A percentile compares a stretch with the other conserved stretches of the same genome.
Evolutionary conservation across 192 early-diverging fungal species (phyloP).

Genomic region (Coemansia furcata): DNA sequence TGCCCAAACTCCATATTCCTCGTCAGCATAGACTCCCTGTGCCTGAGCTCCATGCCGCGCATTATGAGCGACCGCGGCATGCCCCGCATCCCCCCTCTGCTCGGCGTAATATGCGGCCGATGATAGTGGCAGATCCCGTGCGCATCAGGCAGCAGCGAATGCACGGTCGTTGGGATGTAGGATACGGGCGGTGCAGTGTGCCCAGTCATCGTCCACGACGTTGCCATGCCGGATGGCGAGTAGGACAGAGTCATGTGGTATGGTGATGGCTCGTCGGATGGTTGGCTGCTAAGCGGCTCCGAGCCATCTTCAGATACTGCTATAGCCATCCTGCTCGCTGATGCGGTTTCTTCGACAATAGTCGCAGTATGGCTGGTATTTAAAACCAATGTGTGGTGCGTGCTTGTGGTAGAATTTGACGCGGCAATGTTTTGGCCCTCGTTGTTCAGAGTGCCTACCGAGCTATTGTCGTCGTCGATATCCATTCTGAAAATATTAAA

Average conservation of each 20-base stretch:
- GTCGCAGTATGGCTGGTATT: background rate
- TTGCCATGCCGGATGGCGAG: conserved; percentile 36
- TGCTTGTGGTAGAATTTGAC: background rate
- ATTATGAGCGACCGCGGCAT: background rate
- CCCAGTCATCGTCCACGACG: conserved; percentile 14
- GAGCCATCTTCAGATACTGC: background rate
- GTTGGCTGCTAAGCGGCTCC: background rate
- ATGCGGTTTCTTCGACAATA: background rate
- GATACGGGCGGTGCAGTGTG: background rate
- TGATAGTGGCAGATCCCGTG: conserved; percentile 41
- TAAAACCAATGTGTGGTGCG: background rate
- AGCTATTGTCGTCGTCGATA: conserved; percentile 3
- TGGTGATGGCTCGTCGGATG: background rate
- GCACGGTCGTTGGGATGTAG: conserved; percentile 4
- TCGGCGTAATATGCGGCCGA: conserved; percentile 7
- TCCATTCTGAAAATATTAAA: background rate
- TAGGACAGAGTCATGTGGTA: background rate
- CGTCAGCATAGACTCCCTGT: background rate
- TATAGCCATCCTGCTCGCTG: background rate
- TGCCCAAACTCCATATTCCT: background rate
- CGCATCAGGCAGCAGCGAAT: conserved; percentile 23
- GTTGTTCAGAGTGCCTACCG: background rate
- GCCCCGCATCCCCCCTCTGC: background rate
- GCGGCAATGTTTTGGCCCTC: background rate
- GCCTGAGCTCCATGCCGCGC: background rate